phyloP scores from a whole-genome alignment of 2,329 filamentous ascomycete species.

The Xylaria polymorpha region DNA sequence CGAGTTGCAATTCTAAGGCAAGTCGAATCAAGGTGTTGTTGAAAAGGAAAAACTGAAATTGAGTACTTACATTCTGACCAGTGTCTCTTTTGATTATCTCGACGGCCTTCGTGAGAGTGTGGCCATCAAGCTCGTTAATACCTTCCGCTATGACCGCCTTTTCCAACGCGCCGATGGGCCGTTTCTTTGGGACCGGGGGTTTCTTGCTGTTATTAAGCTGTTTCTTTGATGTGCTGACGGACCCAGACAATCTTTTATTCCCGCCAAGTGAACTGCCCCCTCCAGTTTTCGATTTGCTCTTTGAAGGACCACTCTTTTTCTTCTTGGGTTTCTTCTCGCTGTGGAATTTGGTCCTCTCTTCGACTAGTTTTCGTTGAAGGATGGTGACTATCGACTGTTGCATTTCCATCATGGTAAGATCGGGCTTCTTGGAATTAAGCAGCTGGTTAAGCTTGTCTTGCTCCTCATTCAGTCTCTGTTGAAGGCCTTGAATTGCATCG shows the following conservation, averaged over 20 bases:
- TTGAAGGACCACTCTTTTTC: slow-evolving; percentile 77
- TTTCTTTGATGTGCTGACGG: slow-evolving; percentile 37
- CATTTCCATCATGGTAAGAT: slow-evolving; percentile 65
- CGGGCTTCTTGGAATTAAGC: slow-evolving; percentile 61
- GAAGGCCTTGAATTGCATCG: slow-evolving; percentile 64
- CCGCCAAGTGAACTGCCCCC: slow-evolving; percentile 48
- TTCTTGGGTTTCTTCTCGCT: slow-evolving; percentile 82
- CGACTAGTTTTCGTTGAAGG: slow-evolving; percentile 78
- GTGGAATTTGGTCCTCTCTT: slow-evolving; percentile 74
- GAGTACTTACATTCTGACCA: slow-evolving; percentile 74
- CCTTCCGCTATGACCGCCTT: slow-evolving; percentile 92
- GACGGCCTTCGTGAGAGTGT: slow-evolving; percentile 83
- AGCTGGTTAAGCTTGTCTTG: slow-evolving; percentile 68
- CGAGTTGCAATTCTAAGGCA: not conserved
- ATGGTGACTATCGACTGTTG: slow-evolving; percentile 71
- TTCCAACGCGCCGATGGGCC: slow-evolving; percentile 78
- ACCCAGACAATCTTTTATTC: slow-evolving; percentile 56
- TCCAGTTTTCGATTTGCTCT: slow-evolving; percentile 65
- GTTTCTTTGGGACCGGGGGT: slow-evolving; percentile 62
- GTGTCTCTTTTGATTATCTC: slow-evolving; percentile 90
- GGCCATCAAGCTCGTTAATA: slow-evolving; percentile 82
- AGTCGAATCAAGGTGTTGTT: slow-evolving; percentile 6
- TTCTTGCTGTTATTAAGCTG: slow-evolving; percentile 49
- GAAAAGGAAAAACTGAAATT: slow-evolving; percentile 42
- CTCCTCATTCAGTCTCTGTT: slow-evolving; percentile 65